These are phyloP conservation scores for Colletotrichum incanum DNA, from an alignment of 2,329 filamentous ascomycete genomes.

Conservation along the genomic window DNA sequence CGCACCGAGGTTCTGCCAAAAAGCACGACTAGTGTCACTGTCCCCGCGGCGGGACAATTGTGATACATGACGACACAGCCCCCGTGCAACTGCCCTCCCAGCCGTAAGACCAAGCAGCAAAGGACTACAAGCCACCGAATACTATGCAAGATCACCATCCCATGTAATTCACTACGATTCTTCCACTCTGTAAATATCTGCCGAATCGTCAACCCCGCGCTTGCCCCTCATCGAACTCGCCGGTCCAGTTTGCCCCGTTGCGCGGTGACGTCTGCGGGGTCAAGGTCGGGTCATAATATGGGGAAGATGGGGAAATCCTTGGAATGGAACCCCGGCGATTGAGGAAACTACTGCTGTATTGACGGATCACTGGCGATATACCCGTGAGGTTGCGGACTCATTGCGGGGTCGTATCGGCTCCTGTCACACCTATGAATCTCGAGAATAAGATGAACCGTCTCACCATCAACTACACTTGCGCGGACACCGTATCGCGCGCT, in stretches of 20 bases:
- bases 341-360: background rate
- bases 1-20: background rate
- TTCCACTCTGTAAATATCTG: constrained; percentile 10
- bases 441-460: background rate
- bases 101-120: background rate
- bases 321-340: constrained; percentile 10
- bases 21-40: background rate
- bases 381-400: background rate
- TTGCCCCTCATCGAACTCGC: constrained; percentile 1
- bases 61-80: constrained; percentile 10
- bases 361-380: background rate
- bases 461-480: background rate
- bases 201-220: constrained; percentile 31
- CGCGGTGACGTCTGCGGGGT: constrained; percentile 36
- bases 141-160: constrained; percentile 2
- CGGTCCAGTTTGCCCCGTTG: too few species aligned
- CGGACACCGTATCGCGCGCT: background rate
- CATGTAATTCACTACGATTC: background rate
- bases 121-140: too few species aligned
- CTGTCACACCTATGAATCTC: background rate
- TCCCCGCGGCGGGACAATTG: background rate
- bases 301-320: constrained; percentile 1
- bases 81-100: background rate
- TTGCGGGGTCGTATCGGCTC: constrained; percentile 22
- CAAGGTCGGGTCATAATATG: constrained; percentile 2